Evolutionary conservation across 2,329 filamentous ascomycete genomes (phyloP).

Genomic region (Emericellopsis cladophorae): DNA sequence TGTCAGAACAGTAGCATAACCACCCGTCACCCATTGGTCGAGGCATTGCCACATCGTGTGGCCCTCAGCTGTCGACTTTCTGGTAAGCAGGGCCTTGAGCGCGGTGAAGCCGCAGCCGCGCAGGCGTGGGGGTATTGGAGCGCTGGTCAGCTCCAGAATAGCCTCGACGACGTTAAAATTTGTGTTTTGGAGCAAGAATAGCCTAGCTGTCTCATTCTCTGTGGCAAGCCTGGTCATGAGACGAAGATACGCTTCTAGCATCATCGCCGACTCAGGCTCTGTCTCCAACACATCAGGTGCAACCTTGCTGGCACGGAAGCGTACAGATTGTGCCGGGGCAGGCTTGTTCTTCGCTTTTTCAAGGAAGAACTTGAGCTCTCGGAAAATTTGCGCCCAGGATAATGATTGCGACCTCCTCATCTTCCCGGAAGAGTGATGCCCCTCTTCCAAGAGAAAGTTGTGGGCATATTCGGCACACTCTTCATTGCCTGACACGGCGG

Average conservation of each 20-base stretch:
- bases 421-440: slow-evolving; percentile 59
- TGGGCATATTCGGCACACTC: slow-evolving; percentile 78
- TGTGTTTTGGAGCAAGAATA: slow-evolving; percentile 57
- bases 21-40: slow-evolving; percentile 66
- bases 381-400: slow-evolving; percentile 88
- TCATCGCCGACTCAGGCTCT: slow-evolving; percentile 88
- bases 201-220: slow-evolving; percentile 59
- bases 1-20: slow-evolving; percentile 26
- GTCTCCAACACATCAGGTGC: slow-evolving; percentile 57
- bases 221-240: slow-evolving; percentile 72
- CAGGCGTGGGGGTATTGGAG: slow-evolving; percentile 62
- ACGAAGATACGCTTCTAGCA: slow-evolving; percentile 88
- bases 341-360: slow-evolving; percentile 65
- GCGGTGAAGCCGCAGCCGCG: slow-evolving; percentile 76
- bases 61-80: slow-evolving; percentile 56
- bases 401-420: slow-evolving; percentile 73
- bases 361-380: slow-evolving; percentile 76
- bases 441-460: slow-evolving; percentile 80
- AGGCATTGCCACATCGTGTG: slow-evolving; percentile 68
- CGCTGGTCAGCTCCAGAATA: slow-evolving; percentile 68
- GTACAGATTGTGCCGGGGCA: slow-evolving; percentile 21
- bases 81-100: slow-evolving; percentile 60
- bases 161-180: slow-evolving; percentile 58
- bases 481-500: slow-evolving; percentile 72
- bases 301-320: slow-evolving; percentile 46